Base-by-base conservation (phyloP, 164 flowering plant genomes). In the Piper betle region DNA sequence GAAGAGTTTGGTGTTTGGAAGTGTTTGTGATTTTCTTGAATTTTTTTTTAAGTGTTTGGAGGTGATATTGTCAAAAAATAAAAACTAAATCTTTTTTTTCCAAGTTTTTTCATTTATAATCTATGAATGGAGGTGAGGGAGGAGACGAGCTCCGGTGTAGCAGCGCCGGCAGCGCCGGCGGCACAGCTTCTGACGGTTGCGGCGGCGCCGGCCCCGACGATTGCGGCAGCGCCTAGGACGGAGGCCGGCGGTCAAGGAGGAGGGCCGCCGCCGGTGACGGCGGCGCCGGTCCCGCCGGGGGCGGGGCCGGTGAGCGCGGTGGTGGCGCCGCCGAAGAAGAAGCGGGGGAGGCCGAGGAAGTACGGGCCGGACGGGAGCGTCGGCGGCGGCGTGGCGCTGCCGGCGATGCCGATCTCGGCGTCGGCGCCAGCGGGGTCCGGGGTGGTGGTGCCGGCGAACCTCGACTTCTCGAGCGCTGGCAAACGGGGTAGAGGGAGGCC, bases 301-400 rank as follows among this genome's bases (percentile, higher is more conserved):
- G 68, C 66, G 17, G 40, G 64, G 55, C 67, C 64, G 58, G 70
- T 62, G 37, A 9, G 41, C 3, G 43, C 19, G 46, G 9, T 15
- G 50, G 50, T 46, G 50, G 50, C 15, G 39, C 76, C 40, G 60
- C 79, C 41, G 68, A 94, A 85, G 87, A 94, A 88, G 83, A 94
- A 87, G 76, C 82, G 97, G 69, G 98, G 98, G 17, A 79, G 98
- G 62, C 98, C 98, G 4, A 85, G 97, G 67, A 92, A 89, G 77
- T 89, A 87, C 60, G 91, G 79, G 3, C 81, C 85, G 0, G 96
- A 83, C 53, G 90, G 96, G 20, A 52, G 69, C 0, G 67, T 69
- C 2, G 42, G 77, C 0, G 67, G 68, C 3, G 42, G 77, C 1
- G 37, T 65, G 71, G 82, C 96, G 46, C 74, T 92, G 69, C 89